These are phyloP conservation scores for Globisporangium abappressorium DNA, from an alignment of 352 stramenopile genomes.

Conservation along the genomic window DNA sequence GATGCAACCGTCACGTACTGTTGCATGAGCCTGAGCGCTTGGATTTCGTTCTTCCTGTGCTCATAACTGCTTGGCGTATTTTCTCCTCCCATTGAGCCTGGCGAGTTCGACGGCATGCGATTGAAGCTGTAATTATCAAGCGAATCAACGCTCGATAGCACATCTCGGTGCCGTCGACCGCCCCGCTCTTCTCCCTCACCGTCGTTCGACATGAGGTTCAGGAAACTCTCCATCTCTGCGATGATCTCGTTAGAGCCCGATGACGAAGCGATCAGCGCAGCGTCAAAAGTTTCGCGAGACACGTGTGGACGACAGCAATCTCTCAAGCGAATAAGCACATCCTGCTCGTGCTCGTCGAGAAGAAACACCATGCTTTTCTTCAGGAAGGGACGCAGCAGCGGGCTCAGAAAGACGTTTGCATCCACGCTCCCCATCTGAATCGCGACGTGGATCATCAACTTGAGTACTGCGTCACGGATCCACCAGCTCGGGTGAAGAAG, in stretches of 20 bases:
- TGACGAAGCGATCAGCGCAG: slow-evolving; percentile 63
- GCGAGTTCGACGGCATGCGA: slow-evolving; percentile 9
- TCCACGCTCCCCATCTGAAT: slow-evolving; percentile 89
- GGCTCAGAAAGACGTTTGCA: slow-evolving; percentile 90
- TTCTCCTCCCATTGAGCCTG: slow-evolving; percentile 6
- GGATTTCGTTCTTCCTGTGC: slow-evolving; percentile 71
- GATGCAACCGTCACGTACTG: slow-evolving; percentile 86
- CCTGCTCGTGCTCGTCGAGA: slow-evolving; percentile 49
- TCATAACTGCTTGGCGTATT: slow-evolving; percentile 42
- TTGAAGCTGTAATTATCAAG: slow-evolving; percentile 52
- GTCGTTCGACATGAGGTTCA: slow-evolving; percentile 28
- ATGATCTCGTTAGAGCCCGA: slow-evolving; percentile 49
- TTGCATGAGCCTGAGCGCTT: slow-evolving; percentile 82
- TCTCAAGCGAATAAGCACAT: slow-evolving; percentile 52
- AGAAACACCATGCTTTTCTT: slow-evolving; percentile 80
- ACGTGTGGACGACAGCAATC: slow-evolving; percentile 69
- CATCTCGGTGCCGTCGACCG: slow-evolving; percentile 33
- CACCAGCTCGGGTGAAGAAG: slow-evolving; percentile 88
- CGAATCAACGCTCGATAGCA: slow-evolving; percentile 65
- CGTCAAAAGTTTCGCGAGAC: slow-evolving; percentile 84
- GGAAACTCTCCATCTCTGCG: slow-evolving; percentile 46
- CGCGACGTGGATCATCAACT: slow-evolving; percentile 85
- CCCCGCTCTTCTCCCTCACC: slow-evolving; percentile 27
- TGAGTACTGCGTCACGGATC: slow-evolving; percentile 81
- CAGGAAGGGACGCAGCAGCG: slow-evolving; percentile 88